These are phyloP conservation scores for Groenewaldozyma auringiensis DNA, from an alignment of 1,139 yeast species.

Conservation along the genomic window DNA sequence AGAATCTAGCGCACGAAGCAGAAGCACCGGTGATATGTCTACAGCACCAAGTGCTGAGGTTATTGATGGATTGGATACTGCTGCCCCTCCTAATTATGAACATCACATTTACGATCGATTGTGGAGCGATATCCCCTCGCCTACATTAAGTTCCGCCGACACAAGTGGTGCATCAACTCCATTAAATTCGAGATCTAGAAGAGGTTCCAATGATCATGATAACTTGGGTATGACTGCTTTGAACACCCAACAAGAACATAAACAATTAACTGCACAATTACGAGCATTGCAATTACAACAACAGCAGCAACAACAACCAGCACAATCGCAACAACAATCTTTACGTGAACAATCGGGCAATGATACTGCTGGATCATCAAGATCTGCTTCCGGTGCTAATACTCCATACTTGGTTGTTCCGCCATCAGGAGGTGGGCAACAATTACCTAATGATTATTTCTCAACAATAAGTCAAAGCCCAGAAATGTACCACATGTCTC, in stretches of 20 bases:
- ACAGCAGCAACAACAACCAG: constrained; percentile 4
- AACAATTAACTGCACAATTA: constrained; percentile 27
- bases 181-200: constrained; percentile 19
- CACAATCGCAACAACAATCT: constrained; percentile 3
- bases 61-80: constrained; percentile 11
- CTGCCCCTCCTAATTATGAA: constrained; percentile 85
- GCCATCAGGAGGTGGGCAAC: background rate
- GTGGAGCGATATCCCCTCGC: constrained; percentile 58
- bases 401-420: constrained; percentile 18
- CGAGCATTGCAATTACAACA: constrained; percentile 25
- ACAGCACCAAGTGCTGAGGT: constrained; percentile 13
- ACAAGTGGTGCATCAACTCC: constrained; percentile 42
- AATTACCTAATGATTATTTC: background rate
- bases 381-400: constrained; percentile 23
- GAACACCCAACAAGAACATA: constrained; percentile 21
- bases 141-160: constrained; percentile 50
- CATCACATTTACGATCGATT: constrained; percentile 78
- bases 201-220: constrained; percentile 26
- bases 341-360: constrained; percentile 4
- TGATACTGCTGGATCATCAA: constrained; percentile 10
- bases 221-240: constrained; percentile 25
- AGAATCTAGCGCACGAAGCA: background rate
- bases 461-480: constrained; percentile 12
- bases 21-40: background rate
- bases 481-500: constrained; percentile 16